Base-by-base conservation (phyloP, 169 alveolate genomes). In the Cryptosporidium parvum region DNA sequence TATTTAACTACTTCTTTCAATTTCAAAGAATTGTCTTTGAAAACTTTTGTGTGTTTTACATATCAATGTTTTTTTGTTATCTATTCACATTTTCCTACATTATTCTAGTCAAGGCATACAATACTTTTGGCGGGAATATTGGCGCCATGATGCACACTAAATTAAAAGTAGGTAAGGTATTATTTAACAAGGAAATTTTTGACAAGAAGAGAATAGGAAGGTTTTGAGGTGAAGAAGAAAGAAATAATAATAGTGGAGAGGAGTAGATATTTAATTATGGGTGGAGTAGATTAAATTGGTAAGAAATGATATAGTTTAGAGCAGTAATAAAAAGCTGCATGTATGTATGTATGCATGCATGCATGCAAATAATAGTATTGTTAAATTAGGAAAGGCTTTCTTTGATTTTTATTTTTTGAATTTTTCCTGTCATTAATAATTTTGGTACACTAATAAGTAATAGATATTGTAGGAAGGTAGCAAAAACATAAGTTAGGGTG, bases 31-130 rank as follows among this genome's bases (percentile, higher is more conserved):
- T 56, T 26, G 10, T 56, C 35, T 3, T 12, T 12, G 26, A 4
- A 65, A 65, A 33, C 9, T 37, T 33, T 73, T 59, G 44, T 73
- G 86, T 73, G 86, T 73, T 45, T 73, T 53, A 10, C 59, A 73
- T 33, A 29, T 59, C 14, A 31, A 14, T 59, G 9, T 29, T 65
- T 8, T 6, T 65, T 37, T 65, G 72, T 31, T 62, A 31, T 51
- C 29, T 23, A 1, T 65, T 33, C 72, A 65, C 51, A 29, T n/a
- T 33, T 56, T 56, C 23, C 3, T 48, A 48, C 7, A 48, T 14
- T 33, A 10, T 33, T 33, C 31, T 65, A 65, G 51, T 65, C 44
- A 31, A 65, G 26, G 29, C 33, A 31, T 65, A 65, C 72, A 31
- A 65, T 23, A 65, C 23, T 1, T 65, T 14, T 8, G 53, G 72